These are phyloP conservation scores for Brassica nigra DNA, from an alignment of 345 rosid genomes.

Conservation along the genomic window DNA sequence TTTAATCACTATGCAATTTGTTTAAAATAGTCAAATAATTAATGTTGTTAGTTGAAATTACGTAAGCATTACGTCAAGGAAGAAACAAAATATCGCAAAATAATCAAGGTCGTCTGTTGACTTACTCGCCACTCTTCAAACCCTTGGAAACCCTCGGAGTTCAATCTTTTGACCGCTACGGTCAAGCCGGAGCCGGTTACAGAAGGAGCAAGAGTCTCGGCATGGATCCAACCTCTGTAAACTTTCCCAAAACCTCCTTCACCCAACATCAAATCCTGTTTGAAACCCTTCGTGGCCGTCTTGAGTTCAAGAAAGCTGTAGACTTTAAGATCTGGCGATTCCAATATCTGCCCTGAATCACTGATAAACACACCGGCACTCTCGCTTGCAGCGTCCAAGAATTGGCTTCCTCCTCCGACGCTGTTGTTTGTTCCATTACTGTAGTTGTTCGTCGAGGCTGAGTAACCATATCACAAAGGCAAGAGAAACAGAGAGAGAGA, in stretches of 20 bases:
- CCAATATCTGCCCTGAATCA: conserved; percentile 34
- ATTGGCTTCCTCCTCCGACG: conserved; percentile 45
- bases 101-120: not conserved
- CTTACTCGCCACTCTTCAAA: conserved; percentile 80
- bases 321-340: conserved; percentile 49
- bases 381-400: conserved; percentile 48
- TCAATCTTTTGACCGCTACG: conserved; percentile 81
- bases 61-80: conserved; percentile 22
- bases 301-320: conserved; percentile 64
- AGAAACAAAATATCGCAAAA: conserved; percentile 2
- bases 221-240: conserved; percentile 81
- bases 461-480: not conserved
- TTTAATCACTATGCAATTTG: not conserved
- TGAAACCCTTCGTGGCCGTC: conserved; percentile 63
- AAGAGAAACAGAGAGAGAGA: not conserved
- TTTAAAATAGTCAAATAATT: conserved; percentile 32
- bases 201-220: conserved; percentile 58
- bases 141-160: conserved; percentile 65
- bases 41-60: not conserved
- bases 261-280: conserved; percentile 61
- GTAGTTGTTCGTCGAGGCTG: conserved; percentile 28
- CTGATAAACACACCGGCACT: conserved; percentile 23
- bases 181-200: conserved; percentile 55
- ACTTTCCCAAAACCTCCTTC: conserved; percentile 86
- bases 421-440: conserved; percentile 47